Conservation (phyloP, 169 alveolate genomes). For the Prorocentrum cordatum region DNA sequence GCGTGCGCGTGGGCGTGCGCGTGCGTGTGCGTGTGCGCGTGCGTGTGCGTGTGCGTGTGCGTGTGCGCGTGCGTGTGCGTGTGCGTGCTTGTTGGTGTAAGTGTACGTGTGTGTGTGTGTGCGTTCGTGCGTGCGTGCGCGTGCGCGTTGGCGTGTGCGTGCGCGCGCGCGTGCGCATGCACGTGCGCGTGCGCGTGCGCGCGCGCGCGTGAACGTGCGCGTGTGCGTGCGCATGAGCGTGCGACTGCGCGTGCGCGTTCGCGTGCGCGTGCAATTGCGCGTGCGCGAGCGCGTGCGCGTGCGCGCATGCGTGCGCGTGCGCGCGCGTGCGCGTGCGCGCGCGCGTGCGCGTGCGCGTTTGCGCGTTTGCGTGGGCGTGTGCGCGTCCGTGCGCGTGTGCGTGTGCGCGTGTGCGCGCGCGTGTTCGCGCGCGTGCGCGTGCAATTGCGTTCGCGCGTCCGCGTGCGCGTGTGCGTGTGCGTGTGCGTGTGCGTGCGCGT, state of each 20-base stretch:
- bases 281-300: conserved; percentile 6
- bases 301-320: conserved; percentile 3
- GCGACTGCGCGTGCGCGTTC: background rate
- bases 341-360: background rate
- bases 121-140: background rate
- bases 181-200: background rate
- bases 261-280: background rate
- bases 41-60: conserved; percentile 12
- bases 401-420: background rate
- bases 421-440: background rate
- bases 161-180: background rate
- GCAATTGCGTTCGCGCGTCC: background rate
- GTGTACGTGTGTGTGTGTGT: background rate
- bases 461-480: background rate
- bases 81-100: background rate
- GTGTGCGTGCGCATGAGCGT: background rate
- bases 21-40: conserved; percentile 9
- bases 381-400: background rate
- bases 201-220: background rate
- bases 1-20: too few species aligned
- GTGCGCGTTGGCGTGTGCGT: background rate
- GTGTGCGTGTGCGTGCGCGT: background rate
- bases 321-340: background rate
- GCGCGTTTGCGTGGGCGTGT: background rate
- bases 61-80: conserved; percentile 8